Evolutionary conservation across 108 stramenopile genomes (phyloP), one percentile per base, ranked within the genome.

Genomic region (Cylindrotheca fusiformis): DNA sequence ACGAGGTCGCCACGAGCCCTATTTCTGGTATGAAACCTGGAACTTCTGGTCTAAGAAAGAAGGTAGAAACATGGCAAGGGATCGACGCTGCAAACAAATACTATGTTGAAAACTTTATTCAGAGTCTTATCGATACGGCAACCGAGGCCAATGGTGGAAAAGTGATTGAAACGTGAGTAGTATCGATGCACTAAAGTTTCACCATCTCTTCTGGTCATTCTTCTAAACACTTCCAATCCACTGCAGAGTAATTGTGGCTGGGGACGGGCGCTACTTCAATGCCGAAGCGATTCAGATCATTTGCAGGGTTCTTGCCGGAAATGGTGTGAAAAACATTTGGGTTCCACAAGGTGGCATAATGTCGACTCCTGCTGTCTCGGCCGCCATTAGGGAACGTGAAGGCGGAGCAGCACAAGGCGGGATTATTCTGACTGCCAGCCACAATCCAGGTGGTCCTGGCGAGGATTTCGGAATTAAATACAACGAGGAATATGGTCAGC

Each of bases 361-460:
- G 85, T 92, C 94, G 10, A 99, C 99, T 41, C 90, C 93, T 19
- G 88, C 88, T 25, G 90, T 89, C 2, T 94, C 91, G 0, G 95
- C 97, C 0, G 96, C 80, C n/a, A 93, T 93, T 62, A 83, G 92
- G 46, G 74, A 66, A 12, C 61, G 78, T 55, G 86, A 88, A 60
- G 79, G 82, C 50, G 92, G 96, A 72, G 33, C 74, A 27, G 76
- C 86, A 0, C 80, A 87, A 22, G 92, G 92, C 26, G 92, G 85
- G 22, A 96, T 99, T 63, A 91, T 99, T 25, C 64, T 99, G 50
- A 99, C 99, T 3, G 99, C 98, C 1, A 90, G 87, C 68, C 98
- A 98, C 82, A 98, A 99, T 82, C 97, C 99, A 4, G 99, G 98
- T 52, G 99, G 99, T n/a, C 97, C 97, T 6, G 94, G 95, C 26